A percentile compares a stretch with the other conserved stretches of the same genome.
phyloP scores from a whole-genome alignment of 2,329 filamentous ascomycete species.

The Trichoderma brevicompactum region DNA sequence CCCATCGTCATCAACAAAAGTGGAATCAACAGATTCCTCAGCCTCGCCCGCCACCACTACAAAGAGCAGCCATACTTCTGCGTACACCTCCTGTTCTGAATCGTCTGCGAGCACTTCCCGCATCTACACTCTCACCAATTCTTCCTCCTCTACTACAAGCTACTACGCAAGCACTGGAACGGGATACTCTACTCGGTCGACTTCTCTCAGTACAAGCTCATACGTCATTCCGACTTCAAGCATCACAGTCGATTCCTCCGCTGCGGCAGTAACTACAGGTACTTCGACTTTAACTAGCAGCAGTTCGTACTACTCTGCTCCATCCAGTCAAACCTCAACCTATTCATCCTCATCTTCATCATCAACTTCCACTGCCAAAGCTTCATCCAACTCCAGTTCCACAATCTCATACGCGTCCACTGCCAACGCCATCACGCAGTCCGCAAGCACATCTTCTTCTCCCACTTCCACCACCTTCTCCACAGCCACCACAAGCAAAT shows the following conservation, averaged over 20 bases:
- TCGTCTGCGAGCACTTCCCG: neutral
- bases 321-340: neutral
- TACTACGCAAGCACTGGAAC: neutral
- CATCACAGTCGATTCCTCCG: neutral
- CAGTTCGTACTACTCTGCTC: neutral
- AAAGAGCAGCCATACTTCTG: neutral
- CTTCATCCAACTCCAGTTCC: neutral
- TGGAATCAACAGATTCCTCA: conserved; percentile 2
- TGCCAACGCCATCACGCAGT: conserved; percentile 29
- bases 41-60: conserved; percentile 12
- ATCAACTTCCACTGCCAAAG: neutral
- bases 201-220: neutral
- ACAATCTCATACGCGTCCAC: conserved; percentile 29
- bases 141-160: neutral
- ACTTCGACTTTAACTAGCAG: neutral
- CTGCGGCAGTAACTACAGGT: neutral
- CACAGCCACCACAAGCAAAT: conserved; percentile 31
- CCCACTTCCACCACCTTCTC: conserved; percentile 34
- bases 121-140: neutral
- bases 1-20: neutral
- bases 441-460: neutral
- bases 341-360: neutral
- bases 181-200: neutral
- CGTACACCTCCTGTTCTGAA: conserved; percentile 1
- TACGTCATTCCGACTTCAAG: neutral